These are phyloP conservation scores for Lichtheimia ornata DNA, from an alignment of 371 early-diverging fungal species.

Conservation along the genomic window DNA sequence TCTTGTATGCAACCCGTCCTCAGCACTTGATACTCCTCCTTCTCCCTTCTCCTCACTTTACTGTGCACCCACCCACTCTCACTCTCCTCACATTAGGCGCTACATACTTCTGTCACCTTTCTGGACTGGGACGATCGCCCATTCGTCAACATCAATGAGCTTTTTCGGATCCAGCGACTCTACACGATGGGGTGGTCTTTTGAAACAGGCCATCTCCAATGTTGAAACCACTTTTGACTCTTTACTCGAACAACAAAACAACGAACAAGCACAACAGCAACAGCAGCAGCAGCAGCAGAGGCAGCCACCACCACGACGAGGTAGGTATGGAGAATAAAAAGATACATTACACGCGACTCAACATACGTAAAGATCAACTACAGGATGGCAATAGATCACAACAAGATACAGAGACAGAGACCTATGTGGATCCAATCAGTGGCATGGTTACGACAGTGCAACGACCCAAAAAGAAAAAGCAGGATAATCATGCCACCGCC, in stretches of 20 bases:
- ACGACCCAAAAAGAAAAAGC: conserved; percentile 19
- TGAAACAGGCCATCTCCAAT: conserved; percentile 76
- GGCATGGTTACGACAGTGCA: conserved; percentile 50
- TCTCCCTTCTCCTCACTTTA: too few relatives aligned
- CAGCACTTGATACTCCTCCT: too few relatives aligned
- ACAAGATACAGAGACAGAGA: conserved; percentile 34
- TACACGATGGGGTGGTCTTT: conserved; percentile 63
- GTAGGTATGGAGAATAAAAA: not conserved
- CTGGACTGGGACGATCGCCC: conserved; percentile 6
- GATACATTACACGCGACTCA: not conserved
- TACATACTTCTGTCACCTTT: conserved; percentile 8
- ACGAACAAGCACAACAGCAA: not conserved
- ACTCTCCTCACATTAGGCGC: not conserved
- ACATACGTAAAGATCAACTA: not conserved
- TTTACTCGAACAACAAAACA: conserved; percentile 60
- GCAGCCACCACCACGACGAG: not conserved
- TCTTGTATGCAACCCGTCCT: too few relatives aligned
- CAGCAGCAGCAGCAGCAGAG: not conserved
- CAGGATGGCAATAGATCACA: too few relatives aligned
- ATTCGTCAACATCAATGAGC: conserved; percentile 26
- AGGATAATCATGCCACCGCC: not conserved
- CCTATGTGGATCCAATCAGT: conserved; percentile 49
- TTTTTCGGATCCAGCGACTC: conserved; percentile 40
- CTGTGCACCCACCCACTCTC: too few relatives aligned
- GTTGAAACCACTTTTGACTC: conserved; percentile 83